phyloP scores from a whole-genome alignment of 2,329 filamentous ascomycete species.

The Fusarium annulatum region DNA sequence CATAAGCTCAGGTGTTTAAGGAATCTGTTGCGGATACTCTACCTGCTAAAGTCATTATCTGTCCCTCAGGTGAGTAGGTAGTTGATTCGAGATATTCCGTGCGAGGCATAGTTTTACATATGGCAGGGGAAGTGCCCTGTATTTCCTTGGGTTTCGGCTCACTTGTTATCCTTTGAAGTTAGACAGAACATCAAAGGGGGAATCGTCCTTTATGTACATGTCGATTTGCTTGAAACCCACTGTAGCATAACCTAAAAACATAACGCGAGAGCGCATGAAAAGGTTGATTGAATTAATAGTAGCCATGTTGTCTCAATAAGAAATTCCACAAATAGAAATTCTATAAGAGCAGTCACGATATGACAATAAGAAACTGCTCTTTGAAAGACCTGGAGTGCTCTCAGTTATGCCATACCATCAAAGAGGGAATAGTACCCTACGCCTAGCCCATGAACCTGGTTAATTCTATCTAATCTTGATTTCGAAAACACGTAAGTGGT shows the following conservation, averaged over 20 bases:
- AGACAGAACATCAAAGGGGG: not conserved
- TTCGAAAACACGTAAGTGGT: not conserved
- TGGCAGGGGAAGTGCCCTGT: not conserved
- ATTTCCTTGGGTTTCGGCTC: not conserved
- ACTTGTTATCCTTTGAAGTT: not conserved
- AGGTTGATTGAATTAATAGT: not conserved
- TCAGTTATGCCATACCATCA: not conserved
- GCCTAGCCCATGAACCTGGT: not conserved
- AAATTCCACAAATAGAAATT: not conserved
- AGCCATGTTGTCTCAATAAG: not conserved
- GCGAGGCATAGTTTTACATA: not conserved
- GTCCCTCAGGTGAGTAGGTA: not conserved
- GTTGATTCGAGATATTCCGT: not conserved
- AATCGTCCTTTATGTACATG: constrained; percentile 22
- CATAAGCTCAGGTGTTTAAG: not conserved
- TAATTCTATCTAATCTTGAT: not conserved
- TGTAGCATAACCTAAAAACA: constrained; percentile 39
- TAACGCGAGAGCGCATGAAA: constrained; percentile 22
- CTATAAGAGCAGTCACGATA: not conserved
- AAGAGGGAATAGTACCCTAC: not conserved
- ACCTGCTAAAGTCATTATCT: not conserved
- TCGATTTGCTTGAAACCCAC: not conserved
- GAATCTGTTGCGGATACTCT: not conserved
- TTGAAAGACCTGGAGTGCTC: not conserved
- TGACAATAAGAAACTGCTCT: not conserved